These are phyloP conservation scores for Skeletonema potamos DNA, from an alignment of 108 stramenopile species.

Conservation along the genomic window DNA sequence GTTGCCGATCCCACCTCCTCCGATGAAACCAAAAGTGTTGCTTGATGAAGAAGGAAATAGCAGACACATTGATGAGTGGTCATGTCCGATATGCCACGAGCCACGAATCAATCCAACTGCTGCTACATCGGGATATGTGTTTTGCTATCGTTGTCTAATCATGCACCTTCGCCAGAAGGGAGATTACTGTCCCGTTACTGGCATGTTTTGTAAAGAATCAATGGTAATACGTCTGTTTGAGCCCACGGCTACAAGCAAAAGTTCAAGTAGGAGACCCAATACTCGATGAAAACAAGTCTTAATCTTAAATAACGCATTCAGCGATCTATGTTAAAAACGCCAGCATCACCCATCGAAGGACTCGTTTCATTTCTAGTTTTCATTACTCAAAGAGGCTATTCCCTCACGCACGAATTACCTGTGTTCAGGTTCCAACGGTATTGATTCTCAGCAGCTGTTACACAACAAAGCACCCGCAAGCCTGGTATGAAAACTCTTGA, in stretches of 20 bases:
- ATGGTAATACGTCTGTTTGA: conserved; percentile 68
- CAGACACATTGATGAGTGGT: conserved; percentile 26
- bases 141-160: conserved; percentile 70
- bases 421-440: conserved; percentile 77
- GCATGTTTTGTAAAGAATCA: conserved; percentile 56
- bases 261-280: not conserved
- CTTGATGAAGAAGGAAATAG: conserved; percentile 3
- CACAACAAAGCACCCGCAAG: conserved; percentile 1
- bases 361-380: not conserved
- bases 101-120: conserved; percentile 72
- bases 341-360: not conserved
- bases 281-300: not conserved
- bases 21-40: conserved; percentile 32
- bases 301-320: not conserved
- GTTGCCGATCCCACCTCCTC: conserved; percentile 55
- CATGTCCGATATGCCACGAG: conserved; percentile 71
- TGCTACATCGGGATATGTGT: conserved; percentile 76
- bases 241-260: conserved; percentile 32
- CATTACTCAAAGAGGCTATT: conserved; percentile 17
- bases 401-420: conserved; percentile 73
- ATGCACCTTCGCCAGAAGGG: conserved; percentile 47
- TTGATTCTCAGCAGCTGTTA: conserved; percentile 5
- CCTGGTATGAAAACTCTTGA: not conserved
- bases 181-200: conserved; percentile 65
- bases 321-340: too few species aligned